Base-by-base conservation (phyloP, 164 flowering plant genomes). In the Magnolia kwangsiensis region DNA sequence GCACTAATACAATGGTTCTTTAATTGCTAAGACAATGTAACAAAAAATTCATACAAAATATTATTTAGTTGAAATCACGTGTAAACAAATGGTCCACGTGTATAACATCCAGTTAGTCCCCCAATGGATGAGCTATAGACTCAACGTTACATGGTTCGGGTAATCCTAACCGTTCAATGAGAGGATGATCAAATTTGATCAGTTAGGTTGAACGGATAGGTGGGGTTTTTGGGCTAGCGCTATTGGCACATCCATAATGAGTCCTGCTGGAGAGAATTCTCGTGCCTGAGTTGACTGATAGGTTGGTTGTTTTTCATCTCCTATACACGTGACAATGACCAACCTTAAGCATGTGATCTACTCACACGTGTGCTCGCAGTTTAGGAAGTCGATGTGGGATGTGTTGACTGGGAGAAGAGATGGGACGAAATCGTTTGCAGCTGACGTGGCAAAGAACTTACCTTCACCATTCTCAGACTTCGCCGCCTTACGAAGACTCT, bases 321-420 rank as follows among this genome's bases (percentile, higher is more conserved):
- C 4, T 20, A 0, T 14, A 13, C 13, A 65, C 27, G 20, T 65
- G 68, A 3, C 7, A 37, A 37, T 37, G 45, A 37, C 45, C 7
- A 4, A 5, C 4, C 45, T 37, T 37, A 37, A 37, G 45, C 45
- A 37, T 37, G 45, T n/a, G n/a, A n/a, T 37, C 45, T 37, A 37
- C 45, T 37, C 45, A 55, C 18, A 55, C 61, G 61, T 55, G 18
- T 69, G n/a, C 14, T 29, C 20, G 51, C 72, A 78, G 81, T 78
- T 73, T 61, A n/a, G 50, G 19, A 71, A 70, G 27, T n/a, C 79
- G 0, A 29, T 72, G 76, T 83, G 83, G 83, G 71, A 50, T 4
- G 85, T 83, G 49, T 51, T 79, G 10, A 83, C 89, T 1, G 89
- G 89, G 55, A 83, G 89, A 27, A 74, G 80, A 67, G 89, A 86